These are phyloP conservation scores for Odonthalia washingtoniensis DNA, from an alignment of 31 red algal species.

Conservation along the genomic window DNA sequence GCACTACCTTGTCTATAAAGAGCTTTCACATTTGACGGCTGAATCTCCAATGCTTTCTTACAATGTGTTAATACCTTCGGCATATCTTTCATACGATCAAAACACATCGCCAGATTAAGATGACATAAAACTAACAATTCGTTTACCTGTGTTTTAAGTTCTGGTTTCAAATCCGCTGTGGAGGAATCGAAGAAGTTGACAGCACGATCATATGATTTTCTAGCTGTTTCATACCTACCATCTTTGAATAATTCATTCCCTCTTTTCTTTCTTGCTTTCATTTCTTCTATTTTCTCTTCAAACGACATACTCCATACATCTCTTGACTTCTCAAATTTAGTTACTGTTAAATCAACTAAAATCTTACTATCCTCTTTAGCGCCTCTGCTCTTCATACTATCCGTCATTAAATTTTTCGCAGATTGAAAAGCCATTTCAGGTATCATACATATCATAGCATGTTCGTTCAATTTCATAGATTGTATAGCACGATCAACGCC, in stretches of 20 bases:
- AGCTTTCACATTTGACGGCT: slow-evolving; percentile 85
- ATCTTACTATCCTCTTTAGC: slow-evolving; percentile 28
- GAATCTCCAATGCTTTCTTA: slow-evolving; percentile 83
- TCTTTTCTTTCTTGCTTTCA: slow-evolving; percentile 61
- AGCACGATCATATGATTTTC: slow-evolving; percentile 75
- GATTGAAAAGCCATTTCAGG: slow-evolving; percentile 60
- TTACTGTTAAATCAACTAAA: slow-evolving; percentile 55
- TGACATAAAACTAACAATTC: slow-evolving; percentile 74
- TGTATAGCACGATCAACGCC: slow-evolving; percentile 77
- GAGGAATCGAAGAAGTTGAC: slow-evolving; percentile 73
- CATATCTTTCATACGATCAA: slow-evolving; percentile 64
- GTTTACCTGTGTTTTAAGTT: slow-evolving; percentile 79
- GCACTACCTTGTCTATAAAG: slow-evolving; percentile 79
- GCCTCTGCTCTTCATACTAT: slow-evolving; percentile 26
- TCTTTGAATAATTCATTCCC: slow-evolving; percentile 85
- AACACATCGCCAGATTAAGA: slow-evolving; percentile 79
- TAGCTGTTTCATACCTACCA: slow-evolving; percentile 71
- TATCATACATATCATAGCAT: slow-evolving; percentile 59
- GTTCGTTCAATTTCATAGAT: slow-evolving; percentile 82
- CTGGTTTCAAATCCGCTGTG: slow-evolving; percentile 74
- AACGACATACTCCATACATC: slow-evolving; percentile 87
- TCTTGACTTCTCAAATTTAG: slow-evolving; percentile 82
- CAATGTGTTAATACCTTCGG: slow-evolving; percentile 74
- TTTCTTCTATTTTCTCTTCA: slow-evolving; percentile 85
- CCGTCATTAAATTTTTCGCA: slow-evolving; percentile 39